Percentiles rank a stretch among this genome's conserved stretches.
Conservation (phyloP, 2,329 filamentous ascomycete species). For the Epichloe sp. region DNA sequence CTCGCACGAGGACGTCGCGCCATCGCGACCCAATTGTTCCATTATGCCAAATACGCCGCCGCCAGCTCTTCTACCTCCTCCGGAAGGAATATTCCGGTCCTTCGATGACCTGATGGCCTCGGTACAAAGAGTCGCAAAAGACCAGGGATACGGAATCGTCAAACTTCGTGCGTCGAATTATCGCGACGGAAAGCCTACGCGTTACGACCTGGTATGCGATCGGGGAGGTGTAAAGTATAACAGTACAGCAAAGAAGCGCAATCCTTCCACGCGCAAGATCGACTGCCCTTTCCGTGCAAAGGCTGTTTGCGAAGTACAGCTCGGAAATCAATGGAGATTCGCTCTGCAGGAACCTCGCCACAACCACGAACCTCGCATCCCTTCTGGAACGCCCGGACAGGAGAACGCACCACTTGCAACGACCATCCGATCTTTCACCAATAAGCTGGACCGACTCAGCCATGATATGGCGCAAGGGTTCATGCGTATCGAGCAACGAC, state of each 20-base stretch:
- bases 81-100: slow-evolving; percentile 45
- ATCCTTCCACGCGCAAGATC: slow-evolving; percentile 49
- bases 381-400: slow-evolving; percentile 39
- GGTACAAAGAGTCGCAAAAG: slow-evolving; percentile 46
- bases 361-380: slow-evolving; percentile 46
- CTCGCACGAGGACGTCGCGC: slow-evolving; percentile 12
- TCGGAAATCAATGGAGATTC: slow-evolving; percentile 52
- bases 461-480: slow-evolving; percentile 44
- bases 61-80: slow-evolving; percentile 38
- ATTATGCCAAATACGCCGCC: slow-evolving; percentile 35
- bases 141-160: slow-evolving; percentile 49
- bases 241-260: slow-evolving; percentile 52
- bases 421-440: slow-evolving; percentile 42
- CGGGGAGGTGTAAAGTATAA: slow-evolving; percentile 51
- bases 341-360: slow-evolving; percentile 46
- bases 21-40: slow-evolving; percentile 18
- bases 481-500: slow-evolving; percentile 33
- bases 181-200: slow-evolving; percentile 47
- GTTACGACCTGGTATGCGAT: slow-evolving; percentile 50
- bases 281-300: slow-evolving; percentile 52
- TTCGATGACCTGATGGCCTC: slow-evolving; percentile 46
- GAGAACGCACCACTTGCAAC: slow-evolving; percentile 46
- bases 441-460: slow-evolving; percentile 45
- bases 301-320: slow-evolving; percentile 49
- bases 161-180: slow-evolving; percentile 52